Conservation (phyloP, 805 yeast genomes). For the Teunomyces cretensis region DNA sequence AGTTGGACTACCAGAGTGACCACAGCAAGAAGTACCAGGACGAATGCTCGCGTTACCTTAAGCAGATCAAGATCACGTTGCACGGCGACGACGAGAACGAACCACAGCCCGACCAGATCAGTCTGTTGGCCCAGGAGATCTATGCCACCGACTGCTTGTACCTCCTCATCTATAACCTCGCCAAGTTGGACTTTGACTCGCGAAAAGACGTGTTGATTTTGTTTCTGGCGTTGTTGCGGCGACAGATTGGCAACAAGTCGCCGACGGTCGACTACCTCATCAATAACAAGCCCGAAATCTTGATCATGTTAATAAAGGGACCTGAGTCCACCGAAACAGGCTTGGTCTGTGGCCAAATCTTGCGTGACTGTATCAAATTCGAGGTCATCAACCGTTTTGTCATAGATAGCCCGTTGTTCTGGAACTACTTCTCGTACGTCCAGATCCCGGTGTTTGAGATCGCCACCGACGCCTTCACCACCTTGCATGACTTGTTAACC, state of each 20-base stretch:
- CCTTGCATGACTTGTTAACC: slow-evolving; percentile 68
- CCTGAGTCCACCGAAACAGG: slow-evolving; percentile 77
- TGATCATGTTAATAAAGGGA: slow-evolving; percentile 61
- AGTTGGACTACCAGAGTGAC: slow-evolving; percentile 51
- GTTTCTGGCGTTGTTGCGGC: slow-evolving; percentile 73
- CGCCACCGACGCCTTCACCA: slow-evolving; percentile 85
- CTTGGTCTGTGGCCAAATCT: slow-evolving; percentile 69
- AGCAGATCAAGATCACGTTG: slow-evolving; percentile 63
- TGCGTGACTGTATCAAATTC: slow-evolving; percentile 81
- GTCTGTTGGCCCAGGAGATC: slow-evolving; percentile 76
- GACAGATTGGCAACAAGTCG: slow-evolving; percentile 70
- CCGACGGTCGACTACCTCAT: slow-evolving; percentile 87
- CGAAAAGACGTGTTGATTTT: slow-evolving; percentile 77
- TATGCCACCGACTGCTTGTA: slow-evolving; percentile 69
- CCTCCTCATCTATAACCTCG: slow-evolving; percentile 56
- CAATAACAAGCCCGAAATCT: slow-evolving; percentile 57
- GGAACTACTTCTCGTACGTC: slow-evolving; percentile 83
- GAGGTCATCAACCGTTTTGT: slow-evolving; percentile 66
- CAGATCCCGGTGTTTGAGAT: slow-evolving; percentile 79
- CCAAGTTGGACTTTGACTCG: slow-evolving; percentile 82
- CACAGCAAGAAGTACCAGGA: slow-evolving; percentile 57
- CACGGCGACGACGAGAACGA: slow-evolving; percentile 68
- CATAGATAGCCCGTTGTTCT: slow-evolving; percentile 59
- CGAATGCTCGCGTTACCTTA: slow-evolving; percentile 64
- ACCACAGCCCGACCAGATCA: slow-evolving; percentile 70